These are phyloP conservation scores for Alternaria burnsii DNA, from an alignment of 2,329 filamentous ascomycete species.

Conservation along the genomic window DNA sequence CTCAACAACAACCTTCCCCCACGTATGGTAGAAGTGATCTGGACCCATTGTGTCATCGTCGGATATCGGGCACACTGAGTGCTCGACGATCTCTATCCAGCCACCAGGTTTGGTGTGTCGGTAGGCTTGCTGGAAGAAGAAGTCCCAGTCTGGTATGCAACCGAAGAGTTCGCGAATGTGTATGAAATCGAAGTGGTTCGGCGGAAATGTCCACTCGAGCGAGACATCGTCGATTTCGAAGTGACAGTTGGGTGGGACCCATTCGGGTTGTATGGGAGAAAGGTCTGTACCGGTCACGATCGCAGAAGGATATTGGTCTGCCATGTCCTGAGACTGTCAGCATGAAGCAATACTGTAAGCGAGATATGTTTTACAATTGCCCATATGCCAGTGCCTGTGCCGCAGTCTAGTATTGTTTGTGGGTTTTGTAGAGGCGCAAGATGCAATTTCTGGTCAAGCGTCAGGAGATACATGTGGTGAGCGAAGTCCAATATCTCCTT, in stretches of 20 bases:
- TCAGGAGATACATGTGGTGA: constrained; percentile 50
- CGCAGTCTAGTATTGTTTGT: constrained; percentile 44
- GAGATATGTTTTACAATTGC: constrained; percentile 37
- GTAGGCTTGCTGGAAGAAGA: constrained; percentile 51
- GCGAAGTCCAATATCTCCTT: constrained; percentile 57
- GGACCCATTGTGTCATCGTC: constrained; percentile 53
- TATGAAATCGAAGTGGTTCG: constrained; percentile 54
- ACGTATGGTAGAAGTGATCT: constrained; percentile 49
- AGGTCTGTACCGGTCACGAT: constrained; percentile 57
- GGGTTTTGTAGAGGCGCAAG: constrained; percentile 46
- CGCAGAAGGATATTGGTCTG: constrained; percentile 41
- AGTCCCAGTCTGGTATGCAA: constrained; percentile 57
- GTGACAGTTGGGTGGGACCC: constrained; percentile 57
- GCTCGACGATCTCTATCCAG: constrained; percentile 56
- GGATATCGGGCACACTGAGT: constrained; percentile 50
- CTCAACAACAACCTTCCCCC: constrained; percentile 46
- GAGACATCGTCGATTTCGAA: constrained; percentile 60
- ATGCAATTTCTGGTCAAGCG: constrained; percentile 45
- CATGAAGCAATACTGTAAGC: neutral
- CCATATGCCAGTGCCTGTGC: constrained; percentile 51
- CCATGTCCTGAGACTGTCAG: constrained; percentile 28
- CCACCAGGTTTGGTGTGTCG: constrained; percentile 53
- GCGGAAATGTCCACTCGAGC: constrained; percentile 52
- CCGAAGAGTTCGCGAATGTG: constrained; percentile 58
- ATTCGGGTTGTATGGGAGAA: constrained; percentile 59